A percentile compares a stretch with the other conserved stretches of the same genome.
Conservation (phyloP, 2,329 filamentous ascomycete species). For the Pseudogymnoascus sp. region DNA sequence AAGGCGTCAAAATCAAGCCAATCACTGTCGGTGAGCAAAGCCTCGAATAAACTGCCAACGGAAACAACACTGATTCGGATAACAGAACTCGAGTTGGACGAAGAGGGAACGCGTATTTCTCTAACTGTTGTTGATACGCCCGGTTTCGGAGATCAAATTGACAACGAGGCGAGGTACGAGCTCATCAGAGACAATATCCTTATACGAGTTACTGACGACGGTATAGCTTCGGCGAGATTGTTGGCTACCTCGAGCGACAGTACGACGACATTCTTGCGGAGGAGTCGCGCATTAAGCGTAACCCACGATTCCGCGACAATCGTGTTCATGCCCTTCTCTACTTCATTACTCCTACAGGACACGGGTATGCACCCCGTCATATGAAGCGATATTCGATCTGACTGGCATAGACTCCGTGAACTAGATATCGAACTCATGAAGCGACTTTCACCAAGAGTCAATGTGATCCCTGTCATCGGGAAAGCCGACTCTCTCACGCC, state of each 20-base stretch:
- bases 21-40: slow-evolving; percentile 77
- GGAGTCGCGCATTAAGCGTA: slow-evolving; percentile 99
- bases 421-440: slow-evolving; percentile 99
- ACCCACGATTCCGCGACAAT: slow-evolving; percentile 98
- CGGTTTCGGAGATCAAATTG: slow-evolving; percentile 96
- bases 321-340: slow-evolving; percentile 96
- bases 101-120: slow-evolving; percentile 96
- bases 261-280: slow-evolving; percentile 99
- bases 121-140: slow-evolving; percentile 98
- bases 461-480: slow-evolving; percentile 97
- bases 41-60: neutral
- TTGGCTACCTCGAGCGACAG: slow-evolving; percentile 96
- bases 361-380: slow-evolving; percentile 55
- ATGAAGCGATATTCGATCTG: slow-evolving; percentile 9
- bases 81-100: slow-evolving; percentile 84
- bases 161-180: slow-evolving; percentile 89
- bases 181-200: slow-evolving; percentile 1
- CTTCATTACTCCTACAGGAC: slow-evolving; percentile 97
- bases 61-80: slow-evolving; percentile 26
- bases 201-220: slow-evolving; percentile 22
- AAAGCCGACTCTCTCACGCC: slow-evolving; percentile 97
- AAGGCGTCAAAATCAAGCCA: slow-evolving; percentile 97
- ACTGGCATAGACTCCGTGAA: slow-evolving; percentile 68
- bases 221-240: slow-evolving; percentile 86
- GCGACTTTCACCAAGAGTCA: slow-evolving; percentile 93